phyloP scores from a whole-genome alignment of 2,329 filamentous ascomycete genomes.

The Talaromyces sp. region DNA sequence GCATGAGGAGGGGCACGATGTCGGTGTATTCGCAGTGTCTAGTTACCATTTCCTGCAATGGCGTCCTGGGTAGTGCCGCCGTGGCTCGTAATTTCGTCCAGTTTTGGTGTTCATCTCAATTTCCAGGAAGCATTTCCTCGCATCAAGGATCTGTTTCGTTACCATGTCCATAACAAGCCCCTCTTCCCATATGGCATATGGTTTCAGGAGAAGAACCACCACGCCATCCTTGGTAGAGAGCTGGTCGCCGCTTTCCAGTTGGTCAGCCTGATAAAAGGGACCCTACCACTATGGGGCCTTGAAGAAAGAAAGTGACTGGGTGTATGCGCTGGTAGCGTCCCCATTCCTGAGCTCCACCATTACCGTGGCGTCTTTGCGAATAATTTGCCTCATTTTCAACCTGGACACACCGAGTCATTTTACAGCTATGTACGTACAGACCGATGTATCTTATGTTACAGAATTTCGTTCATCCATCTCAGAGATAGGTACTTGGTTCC shows the following conservation, averaged over 20 bases:
- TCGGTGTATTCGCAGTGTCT: neutral
- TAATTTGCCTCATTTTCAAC: slow-evolving; percentile 9
- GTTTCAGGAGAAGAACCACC: neutral
- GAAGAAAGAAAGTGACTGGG: slow-evolving; percentile 1
- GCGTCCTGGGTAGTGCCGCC: neutral
- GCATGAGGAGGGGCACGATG: neutral
- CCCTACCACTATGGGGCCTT: neutral
- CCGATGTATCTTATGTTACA: neutral
- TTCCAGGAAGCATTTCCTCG: neutral
- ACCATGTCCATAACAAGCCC: neutral
- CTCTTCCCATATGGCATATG: neutral
- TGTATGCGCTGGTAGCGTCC: slow-evolving; percentile 1
- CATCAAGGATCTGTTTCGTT: neutral
- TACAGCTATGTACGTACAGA: neutral
- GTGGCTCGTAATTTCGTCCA: neutral
- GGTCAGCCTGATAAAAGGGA: neutral
- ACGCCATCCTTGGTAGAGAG: neutral
- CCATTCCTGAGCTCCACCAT: slow-evolving; percentile 11
- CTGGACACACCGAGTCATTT: neutral
- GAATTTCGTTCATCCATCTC: neutral
- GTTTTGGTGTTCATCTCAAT: neutral
- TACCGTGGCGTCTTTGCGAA: neutral
- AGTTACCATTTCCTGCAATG: neutral
- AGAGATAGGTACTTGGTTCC: neutral
- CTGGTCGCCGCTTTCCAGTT: neutral